phyloP scores from a whole-genome alignment of 2,329 filamentous ascomycete genomes.

The Exophiala sp. region DNA sequence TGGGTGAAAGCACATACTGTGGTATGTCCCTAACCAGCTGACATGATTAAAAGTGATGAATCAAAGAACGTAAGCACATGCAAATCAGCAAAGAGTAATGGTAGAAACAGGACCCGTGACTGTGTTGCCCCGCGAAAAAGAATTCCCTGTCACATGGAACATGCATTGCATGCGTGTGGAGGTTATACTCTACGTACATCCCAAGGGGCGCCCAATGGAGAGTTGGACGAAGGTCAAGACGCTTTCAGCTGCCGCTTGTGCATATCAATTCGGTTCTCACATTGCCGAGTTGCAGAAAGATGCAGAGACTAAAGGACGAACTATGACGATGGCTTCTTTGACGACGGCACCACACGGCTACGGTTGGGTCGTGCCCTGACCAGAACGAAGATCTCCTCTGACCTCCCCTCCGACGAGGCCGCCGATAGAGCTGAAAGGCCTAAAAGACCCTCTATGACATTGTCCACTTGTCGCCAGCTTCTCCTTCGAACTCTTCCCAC shows the following conservation, averaged over 20 bases:
- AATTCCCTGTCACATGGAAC: no score
- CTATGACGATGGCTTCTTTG: neutral
- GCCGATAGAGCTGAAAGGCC: neutral
- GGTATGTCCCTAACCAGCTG: no score
- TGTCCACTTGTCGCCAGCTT: neutral
- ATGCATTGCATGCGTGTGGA: no score
- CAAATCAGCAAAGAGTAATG: no score
- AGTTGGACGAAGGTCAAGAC: neutral
- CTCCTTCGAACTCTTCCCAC: neutral
- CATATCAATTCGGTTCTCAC: neutral
- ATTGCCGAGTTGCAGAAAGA: constrained; percentile 11
- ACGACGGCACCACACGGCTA: no score
- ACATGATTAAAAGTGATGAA: no score
- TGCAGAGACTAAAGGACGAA: neutral
- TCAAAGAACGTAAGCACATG: no score
- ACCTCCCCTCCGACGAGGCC: neutral
- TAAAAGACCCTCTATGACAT: neutral
- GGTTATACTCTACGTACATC: no score
- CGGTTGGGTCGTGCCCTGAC: neutral
- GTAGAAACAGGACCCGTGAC: no score
- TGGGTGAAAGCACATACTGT: no score
- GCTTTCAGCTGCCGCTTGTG: neutral
- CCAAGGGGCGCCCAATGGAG: constrained; percentile 7
- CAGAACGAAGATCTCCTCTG: neutral
- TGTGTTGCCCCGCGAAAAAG: no score